Percentiles rank a stretch among this genome's conserved stretches.
These are phyloP conservation scores for Irineochytrium annulatum DNA, from an alignment of 192 early-diverging fungal species.

Conservation along the genomic window DNA sequence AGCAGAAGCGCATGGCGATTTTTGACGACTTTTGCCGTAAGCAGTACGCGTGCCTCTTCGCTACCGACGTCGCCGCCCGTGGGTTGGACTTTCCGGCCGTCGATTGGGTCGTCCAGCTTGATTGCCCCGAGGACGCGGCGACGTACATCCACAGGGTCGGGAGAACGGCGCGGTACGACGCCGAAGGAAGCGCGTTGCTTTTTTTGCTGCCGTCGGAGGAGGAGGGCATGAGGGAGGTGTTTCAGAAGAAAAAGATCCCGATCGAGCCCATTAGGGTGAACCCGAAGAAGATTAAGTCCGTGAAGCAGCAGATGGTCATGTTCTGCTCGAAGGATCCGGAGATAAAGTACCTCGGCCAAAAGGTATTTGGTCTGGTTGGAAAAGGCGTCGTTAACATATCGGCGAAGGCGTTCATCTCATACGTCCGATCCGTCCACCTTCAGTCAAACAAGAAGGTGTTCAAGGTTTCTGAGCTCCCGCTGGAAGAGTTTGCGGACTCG, in stretches of 20 bases:
- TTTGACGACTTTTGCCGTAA: slow-evolving; percentile 84
- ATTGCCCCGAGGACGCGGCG: slow-evolving; percentile 93
- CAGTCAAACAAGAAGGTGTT: slow-evolving; percentile 91
- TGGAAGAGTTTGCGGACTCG: slow-evolving; percentile 80
- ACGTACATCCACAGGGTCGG: slow-evolving; percentile 99
- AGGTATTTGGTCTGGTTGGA: slow-evolving; percentile 41
- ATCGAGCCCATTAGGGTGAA: slow-evolving; percentile 88
- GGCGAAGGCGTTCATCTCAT: slow-evolving; percentile 81
- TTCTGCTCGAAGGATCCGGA: slow-evolving; percentile 92
- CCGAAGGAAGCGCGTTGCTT: slow-evolving; percentile 80
- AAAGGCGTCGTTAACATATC: neutral
- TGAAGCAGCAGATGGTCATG: slow-evolving; percentile 79
- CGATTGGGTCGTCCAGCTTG: slow-evolving; percentile 97
- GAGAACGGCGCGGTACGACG: slow-evolving; percentile 91
- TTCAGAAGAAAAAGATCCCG: slow-evolving; percentile 75
- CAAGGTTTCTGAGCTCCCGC: slow-evolving; percentile 78
- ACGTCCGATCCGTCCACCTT: slow-evolving; percentile 87
- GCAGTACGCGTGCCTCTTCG: slow-evolving; percentile 76
- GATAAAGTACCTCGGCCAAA: slow-evolving; percentile 95
- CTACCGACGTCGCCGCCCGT: slow-evolving; percentile 89
- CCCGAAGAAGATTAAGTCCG: slow-evolving; percentile 72
- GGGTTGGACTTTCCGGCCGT: slow-evolving; percentile 97
- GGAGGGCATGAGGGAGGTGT: slow-evolving; percentile 69
- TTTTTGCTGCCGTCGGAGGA: slow-evolving; percentile 86
- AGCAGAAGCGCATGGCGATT: slow-evolving; percentile 87